Percentiles rank a stretch among this genome's conserved stretches.
phyloP scores from a whole-genome alignment of 148 eudicot species.

The Silene latifolia region DNA sequence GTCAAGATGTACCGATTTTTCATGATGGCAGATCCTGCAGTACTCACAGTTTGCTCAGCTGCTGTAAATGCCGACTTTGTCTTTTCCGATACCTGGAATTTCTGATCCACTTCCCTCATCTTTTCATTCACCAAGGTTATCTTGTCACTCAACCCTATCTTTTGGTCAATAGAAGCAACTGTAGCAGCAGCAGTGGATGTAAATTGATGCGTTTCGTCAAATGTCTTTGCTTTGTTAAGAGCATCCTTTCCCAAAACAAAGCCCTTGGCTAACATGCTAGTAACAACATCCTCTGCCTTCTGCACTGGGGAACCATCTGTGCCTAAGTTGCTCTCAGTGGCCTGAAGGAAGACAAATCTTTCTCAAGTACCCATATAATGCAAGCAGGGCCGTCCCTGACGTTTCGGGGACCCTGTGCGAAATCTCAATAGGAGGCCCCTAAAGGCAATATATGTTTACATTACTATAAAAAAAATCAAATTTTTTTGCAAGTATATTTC shows the following conservation, averaged over 20 bases:
- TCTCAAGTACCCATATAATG: slow-evolving; percentile 1
- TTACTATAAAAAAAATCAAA: no score
- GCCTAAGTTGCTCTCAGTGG: slow-evolving; percentile 34
- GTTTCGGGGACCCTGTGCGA: no score
- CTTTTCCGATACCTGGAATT: slow-evolving; percentile 80
- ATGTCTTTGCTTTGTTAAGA: slow-evolving; percentile 66
- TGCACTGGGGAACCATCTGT: slow-evolving; percentile 52
- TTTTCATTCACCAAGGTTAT: slow-evolving; percentile 74
- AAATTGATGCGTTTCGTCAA: slow-evolving; percentile 72
- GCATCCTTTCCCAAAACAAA: slow-evolving; percentile 87
- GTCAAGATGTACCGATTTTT: slow-evolving; percentile 83
- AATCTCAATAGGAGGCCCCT: no score
- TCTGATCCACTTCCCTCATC: slow-evolving; percentile 84
- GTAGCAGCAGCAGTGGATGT: slow-evolving; percentile 81
- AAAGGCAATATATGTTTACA: no score
- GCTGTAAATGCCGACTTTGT: slow-evolving; percentile 69
- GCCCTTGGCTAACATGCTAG: slow-evolving; percentile 86
- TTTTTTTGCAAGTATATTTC: no score
- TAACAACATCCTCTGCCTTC: slow-evolving; percentile 90
- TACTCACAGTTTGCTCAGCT: slow-evolving; percentile 85
- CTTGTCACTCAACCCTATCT: slow-evolving; percentile 74
- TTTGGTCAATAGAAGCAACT: slow-evolving; percentile 81
- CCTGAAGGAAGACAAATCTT: slow-evolving; percentile 30
- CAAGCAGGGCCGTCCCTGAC: neutral
- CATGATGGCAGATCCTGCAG: slow-evolving; percentile 84